Base-by-base conservation (phyloP, 2,329 filamentous ascomycete genomes). In the Diaporthe vexans region DNA sequence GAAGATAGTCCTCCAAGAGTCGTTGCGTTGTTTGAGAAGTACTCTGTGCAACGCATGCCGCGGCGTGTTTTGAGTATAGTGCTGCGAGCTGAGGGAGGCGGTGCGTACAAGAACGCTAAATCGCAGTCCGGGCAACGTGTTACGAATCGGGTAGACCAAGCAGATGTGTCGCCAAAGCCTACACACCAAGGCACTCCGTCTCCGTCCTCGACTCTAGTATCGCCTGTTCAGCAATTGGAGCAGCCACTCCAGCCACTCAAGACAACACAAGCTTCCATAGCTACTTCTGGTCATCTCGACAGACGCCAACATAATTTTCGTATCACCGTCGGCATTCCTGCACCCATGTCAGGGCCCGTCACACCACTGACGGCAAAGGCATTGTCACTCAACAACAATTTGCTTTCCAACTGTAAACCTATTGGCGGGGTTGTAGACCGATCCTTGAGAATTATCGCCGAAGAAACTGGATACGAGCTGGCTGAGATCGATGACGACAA, bases 21-120 rank as follows among this genome's bases (percentile, higher is more conserved):
- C 48, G 85, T 88, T 10, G 88, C 85, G 54, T 79, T 88, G 7
- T 79, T 82, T 29, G 81, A 87, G 89, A 77, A 91, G 93, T 72
- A 91, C 91, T 43, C 91, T 91, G 78, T 89, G 89, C 78, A 86
- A 91, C 35, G 52, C 2, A 33, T 67, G 29, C 61, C 48, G 13
- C 48, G 61, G 4, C 61, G 43, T 11, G 61, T 52, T 7, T 17
- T 48, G 29, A 52, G 19, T 13, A 35, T 52, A 37, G 11, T 67
- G 19, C 10, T 48, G 11, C 61, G 43, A 21, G 61, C 58, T 21
- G 58, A 63, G 37, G 58, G 58, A 8, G 37, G 58, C 1, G 58
- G 58, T n/a, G 37, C 58, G 6, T 63, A 63, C 58, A 63, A 29
- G 37, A 63, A 63, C 13, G 58, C 58, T 17, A 63, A 11, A 13